Conservation (phyloP, 495 filamentous ascomycete species). For the Talaromyces proteolyticus region DNA sequence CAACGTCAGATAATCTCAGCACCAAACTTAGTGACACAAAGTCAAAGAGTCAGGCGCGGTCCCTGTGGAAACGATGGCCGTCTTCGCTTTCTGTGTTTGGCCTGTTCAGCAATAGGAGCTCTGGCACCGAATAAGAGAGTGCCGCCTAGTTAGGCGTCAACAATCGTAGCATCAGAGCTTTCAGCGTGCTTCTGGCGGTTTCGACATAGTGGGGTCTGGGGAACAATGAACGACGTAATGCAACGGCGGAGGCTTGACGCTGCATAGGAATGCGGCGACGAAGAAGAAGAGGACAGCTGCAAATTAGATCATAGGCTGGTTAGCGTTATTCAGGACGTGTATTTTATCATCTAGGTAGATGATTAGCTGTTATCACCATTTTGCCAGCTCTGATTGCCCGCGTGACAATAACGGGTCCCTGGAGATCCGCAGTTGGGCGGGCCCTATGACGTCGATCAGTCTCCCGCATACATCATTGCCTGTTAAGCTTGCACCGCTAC, state of each 20-base stretch:
- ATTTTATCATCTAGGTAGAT: too few relatives aligned
- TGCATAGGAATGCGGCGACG: not conserved
- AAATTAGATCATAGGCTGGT: not conserved
- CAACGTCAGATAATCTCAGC: not conserved
- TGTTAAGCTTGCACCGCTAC: slow-evolving; percentile 3
- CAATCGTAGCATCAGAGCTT: too few relatives aligned
- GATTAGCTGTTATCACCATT: not conserved
- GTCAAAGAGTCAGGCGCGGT: not conserved
- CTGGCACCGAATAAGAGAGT: not conserved
- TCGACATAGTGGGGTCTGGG: not conserved
- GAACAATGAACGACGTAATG: not conserved
- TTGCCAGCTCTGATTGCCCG: too few relatives aligned
- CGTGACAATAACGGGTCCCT: slow-evolving; percentile 5
- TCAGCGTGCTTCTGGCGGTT: not conserved
- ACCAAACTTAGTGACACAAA: not conserved
- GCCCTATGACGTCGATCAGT: slow-evolving; percentile 25
- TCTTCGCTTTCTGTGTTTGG: not conserved
- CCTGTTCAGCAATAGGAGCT: not conserved
- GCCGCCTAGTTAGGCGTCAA: too few relatives aligned
- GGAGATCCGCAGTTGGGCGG: slow-evolving; percentile 5
- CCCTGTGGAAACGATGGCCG: slow-evolving; percentile 4
- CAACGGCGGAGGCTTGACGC: not conserved
- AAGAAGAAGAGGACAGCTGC: not conserved
- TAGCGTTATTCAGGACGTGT: too few relatives aligned
- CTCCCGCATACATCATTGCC: slow-evolving; percentile 11